Conservation (phyloP, 139 green algal genomes). For the Picochlorum costavermella region DNA sequence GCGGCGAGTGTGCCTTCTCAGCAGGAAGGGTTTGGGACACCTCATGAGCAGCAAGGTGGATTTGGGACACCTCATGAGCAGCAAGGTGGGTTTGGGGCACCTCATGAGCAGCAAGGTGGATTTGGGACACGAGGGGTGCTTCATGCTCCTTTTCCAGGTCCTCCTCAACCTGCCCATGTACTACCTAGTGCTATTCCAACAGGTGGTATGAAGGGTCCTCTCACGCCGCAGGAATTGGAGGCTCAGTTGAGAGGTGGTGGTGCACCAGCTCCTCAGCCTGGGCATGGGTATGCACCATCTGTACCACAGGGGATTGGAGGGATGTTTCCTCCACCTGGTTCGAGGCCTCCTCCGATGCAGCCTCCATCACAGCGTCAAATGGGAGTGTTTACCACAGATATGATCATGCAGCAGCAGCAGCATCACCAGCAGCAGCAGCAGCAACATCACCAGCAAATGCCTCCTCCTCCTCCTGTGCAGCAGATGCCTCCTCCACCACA, state of each 20-base stretch:
- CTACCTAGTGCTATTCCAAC: not conserved
- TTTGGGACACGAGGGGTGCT: not conserved
- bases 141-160: not conserved
- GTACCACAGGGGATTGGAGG: not conserved
- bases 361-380: not conserved
- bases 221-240: conserved; percentile 40
- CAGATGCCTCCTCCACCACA: not conserved
- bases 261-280: not conserved
- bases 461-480: not conserved
- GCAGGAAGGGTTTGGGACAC: not conserved
- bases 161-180: not conserved
- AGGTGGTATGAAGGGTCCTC: not conserved
- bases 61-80: not conserved
- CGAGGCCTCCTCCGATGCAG: not conserved
- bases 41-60: not conserved
- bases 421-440: conserved; percentile 11
- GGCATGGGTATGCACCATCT: not conserved
- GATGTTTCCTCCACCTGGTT: not conserved
- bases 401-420: conserved; percentile 17
- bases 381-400: conserved; percentile 13
- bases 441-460: not conserved
- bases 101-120: not conserved
- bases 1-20: conserved; percentile 12
- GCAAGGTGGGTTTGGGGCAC: not conserved
- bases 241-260: conserved; percentile 29